Conservation (phyloP, 352 stramenopile genomes). For the Ophiocytium majus region DNA sequence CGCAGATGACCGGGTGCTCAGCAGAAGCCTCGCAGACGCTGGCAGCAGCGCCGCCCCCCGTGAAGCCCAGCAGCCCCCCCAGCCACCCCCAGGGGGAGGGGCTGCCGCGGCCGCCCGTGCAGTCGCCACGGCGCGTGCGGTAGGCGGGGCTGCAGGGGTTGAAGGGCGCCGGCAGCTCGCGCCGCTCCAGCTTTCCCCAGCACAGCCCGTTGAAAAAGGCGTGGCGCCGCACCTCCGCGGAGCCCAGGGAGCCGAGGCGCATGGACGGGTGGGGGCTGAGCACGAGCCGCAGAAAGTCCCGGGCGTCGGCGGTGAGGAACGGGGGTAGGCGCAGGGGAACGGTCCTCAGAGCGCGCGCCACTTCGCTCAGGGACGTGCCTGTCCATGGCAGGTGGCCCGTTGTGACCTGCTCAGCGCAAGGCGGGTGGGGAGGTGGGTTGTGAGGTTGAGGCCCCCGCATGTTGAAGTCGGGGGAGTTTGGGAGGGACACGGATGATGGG, state of each 20-base stretch:
- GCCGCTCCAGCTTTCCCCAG: conserved; percentile 46
- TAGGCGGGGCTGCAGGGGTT: conserved; percentile 7
- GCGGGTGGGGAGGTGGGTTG: no score
- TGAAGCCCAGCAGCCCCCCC: no score
- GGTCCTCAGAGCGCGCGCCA: neutral
- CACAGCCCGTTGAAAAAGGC: conserved; percentile 57
- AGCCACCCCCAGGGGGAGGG: no score
- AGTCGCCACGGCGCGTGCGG: no score
- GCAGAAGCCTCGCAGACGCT: no score
- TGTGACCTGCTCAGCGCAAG: conserved; percentile 16
- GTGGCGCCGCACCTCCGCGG: conserved; percentile 50
- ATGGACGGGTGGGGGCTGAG: neutral
- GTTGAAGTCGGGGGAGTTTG: no score
- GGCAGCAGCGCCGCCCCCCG: no score
- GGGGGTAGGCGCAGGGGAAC: neutral
- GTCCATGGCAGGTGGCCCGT: conserved; percentile 5
- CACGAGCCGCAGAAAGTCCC: neutral
- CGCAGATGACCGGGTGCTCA: no score
- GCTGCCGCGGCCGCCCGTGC: neutral
- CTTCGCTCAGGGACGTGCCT: neutral
- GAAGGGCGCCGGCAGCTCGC: conserved; percentile 37
- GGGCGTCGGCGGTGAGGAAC: neutral
- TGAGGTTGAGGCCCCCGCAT: no score
- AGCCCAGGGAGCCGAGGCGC: conserved; percentile 32
- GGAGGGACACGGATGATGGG: no score